A percentile compares a stretch with the other conserved stretches of the same genome.
phyloP scores from a whole-genome alignment of 1,284 basidiomycete species.

The Ceratobasidium sp. region DNA sequence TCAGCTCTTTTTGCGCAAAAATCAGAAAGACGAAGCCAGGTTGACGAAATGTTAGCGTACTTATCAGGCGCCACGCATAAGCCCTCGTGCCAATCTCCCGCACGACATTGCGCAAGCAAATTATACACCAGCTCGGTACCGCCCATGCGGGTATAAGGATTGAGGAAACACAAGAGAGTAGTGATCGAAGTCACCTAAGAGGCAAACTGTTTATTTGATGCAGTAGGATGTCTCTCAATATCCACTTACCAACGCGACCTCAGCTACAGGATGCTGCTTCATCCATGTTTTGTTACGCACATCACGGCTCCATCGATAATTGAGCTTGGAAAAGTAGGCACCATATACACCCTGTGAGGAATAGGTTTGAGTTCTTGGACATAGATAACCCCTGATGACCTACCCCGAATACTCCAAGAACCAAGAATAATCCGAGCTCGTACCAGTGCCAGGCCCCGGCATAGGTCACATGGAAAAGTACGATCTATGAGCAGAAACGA shows the following conservation, averaged over 20 bases:
- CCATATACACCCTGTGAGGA: conserved; percentile 85
- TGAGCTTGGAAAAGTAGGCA: conserved; percentile 92
- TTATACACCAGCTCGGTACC: conserved; percentile 95
- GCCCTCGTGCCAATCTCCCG: conserved; percentile 70
- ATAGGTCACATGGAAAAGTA: conserved; percentile 91
- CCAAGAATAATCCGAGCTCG: conserved; percentile 84
- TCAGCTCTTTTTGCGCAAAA: conserved; percentile 59
- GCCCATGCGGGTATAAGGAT: conserved; percentile 92
- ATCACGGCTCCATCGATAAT: conserved; percentile 87
- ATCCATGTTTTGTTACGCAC: conserved; percentile 87
- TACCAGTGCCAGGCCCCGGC: conserved; percentile 92
- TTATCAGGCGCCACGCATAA: conserved; percentile 75
- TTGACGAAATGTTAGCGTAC: background rate
- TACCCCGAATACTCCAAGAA: conserved; percentile 90
- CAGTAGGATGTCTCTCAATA: background rate
- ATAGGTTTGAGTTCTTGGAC: background rate
- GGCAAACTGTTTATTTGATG: conserved; percentile 23
- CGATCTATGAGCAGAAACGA: conserved; percentile 53
- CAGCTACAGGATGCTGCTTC: conserved; percentile 81
- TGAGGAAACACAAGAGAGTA: conserved; percentile 84
- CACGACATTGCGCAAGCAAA: conserved; percentile 84
- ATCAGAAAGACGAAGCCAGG: background rate
- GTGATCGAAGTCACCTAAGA: conserved; percentile 81
- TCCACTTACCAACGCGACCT: conserved; percentile 81
- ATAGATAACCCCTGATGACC: conserved; percentile 49